Base-by-base conservation (phyloP, 1,284 basidiomycete species). In the Heterobasidion occidentale region DNA sequence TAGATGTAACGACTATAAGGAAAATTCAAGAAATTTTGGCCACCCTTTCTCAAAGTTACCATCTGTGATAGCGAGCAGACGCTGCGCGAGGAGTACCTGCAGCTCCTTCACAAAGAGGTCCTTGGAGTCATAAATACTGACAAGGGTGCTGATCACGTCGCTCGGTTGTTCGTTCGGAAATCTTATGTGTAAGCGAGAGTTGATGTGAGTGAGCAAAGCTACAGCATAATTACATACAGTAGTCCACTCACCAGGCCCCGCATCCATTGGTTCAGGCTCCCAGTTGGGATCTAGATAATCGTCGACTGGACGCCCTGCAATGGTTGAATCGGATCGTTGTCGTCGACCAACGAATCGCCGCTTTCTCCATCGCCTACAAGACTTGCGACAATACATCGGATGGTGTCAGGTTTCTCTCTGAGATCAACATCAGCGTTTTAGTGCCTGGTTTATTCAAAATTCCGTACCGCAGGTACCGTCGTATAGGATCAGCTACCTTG, bases 121-220 rank as follows among this genome's bases (percentile, higher is more conserved):
- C 64, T 92, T 90, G 1, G 93, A 94, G 65, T 96, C 92, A 65
- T 96, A 98, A 62, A 98, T 98, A 67, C 91, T 94, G 61, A 98
- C 92, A 1, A 98, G 83, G 1, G 94, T 95, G 66, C 91, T 94
- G 64, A 98, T 88, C 59, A 97, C 84, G 67, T 98, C 94, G 62
- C 88, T 89, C 0, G 89, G 84, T 66, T 93, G 66, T 88, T 92
- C 0, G 89, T 84, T 36, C 92, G 80, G 73, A 95, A 97, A 62
- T 94, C 94, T 27, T 2, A 27, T 27, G 5, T 2, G 5, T 94
- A 12, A 35, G 51, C 45, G 34, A 45, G 35, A 48, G 45, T 35
- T 53, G 59, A 45, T 36, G n/a, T n/a, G n/a, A n/a, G 52, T 56
- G 53, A 38, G 36, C 15, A 27, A 2, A 42, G n/a, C 12, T 42